Evolutionary conservation across 129 eudicot species (phyloP).

Genomic region (Deinandra increscens): DNA sequence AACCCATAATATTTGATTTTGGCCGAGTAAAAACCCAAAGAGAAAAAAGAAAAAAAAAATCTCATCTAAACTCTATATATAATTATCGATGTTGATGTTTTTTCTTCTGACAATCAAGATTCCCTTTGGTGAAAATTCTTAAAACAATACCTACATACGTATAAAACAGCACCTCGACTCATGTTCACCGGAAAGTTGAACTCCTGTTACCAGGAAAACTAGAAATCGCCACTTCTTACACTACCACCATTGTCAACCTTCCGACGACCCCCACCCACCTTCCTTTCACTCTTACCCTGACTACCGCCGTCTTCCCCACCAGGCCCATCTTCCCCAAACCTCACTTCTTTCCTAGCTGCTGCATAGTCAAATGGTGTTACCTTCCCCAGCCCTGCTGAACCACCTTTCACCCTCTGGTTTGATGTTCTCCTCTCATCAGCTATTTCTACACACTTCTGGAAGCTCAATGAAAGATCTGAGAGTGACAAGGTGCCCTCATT

Average conservation of each 20-base stretch:
- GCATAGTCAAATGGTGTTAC: slow-evolving; percentile 81
- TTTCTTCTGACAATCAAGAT: slow-evolving; percentile 14
- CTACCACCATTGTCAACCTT: slow-evolving; percentile 29
- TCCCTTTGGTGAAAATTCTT: slow-evolving; percentile 15
- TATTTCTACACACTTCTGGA: slow-evolving; percentile 59
- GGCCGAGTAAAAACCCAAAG: background rate
- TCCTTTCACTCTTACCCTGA: slow-evolving; percentile 27
- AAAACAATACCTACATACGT: slow-evolving; percentile 15
- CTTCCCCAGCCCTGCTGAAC: slow-evolving; percentile 24
- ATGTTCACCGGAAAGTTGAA: slow-evolving; percentile 64
- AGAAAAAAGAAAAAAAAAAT: too few species aligned
- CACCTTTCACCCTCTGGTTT: slow-evolving; percentile 29
- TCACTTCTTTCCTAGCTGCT: slow-evolving; percentile 62
- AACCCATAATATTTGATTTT: background rate
- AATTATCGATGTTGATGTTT: background rate
- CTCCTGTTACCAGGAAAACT: slow-evolving; percentile 92
- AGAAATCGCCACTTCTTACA: slow-evolving; percentile 49
- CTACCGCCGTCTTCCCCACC: slow-evolving; percentile 16
- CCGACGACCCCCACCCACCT: slow-evolving; percentile 27
- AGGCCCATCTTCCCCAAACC: slow-evolving; percentile 48
- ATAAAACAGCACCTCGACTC: slow-evolving; percentile 12
- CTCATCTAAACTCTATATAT: slow-evolving; percentile 5
- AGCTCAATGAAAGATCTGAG: slow-evolving; percentile 81
- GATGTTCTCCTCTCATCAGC: slow-evolving; percentile 28
- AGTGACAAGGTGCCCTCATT: slow-evolving; percentile 62